Conservation (phyloP, 2,329 filamentous ascomycete species). For the Ophiostoma perfectum region DNA sequence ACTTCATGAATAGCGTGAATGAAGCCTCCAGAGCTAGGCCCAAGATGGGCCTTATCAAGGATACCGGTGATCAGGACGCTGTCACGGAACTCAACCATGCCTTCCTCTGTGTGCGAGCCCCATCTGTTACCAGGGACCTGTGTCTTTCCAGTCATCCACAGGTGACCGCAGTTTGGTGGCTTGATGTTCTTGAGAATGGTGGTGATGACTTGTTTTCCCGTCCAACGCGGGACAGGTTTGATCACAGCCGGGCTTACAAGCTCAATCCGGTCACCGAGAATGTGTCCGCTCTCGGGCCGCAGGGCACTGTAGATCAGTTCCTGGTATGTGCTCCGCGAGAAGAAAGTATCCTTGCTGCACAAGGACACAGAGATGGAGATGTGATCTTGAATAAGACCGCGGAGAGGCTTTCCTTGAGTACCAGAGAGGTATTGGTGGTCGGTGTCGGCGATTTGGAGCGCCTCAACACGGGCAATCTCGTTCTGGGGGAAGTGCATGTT, state of each 20-base stretch:
- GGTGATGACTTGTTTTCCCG: slow-evolving; percentile 91
- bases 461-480: slow-evolving; percentile 87
- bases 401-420: slow-evolving; percentile 85
- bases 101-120: slow-evolving; percentile 73
- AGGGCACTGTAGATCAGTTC: slow-evolving; percentile 89
- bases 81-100: slow-evolving; percentile 72
- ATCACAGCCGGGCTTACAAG: slow-evolving; percentile 75
- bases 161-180: slow-evolving; percentile 66
- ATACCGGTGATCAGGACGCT: slow-evolving; percentile 87
- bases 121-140: slow-evolving; percentile 75
- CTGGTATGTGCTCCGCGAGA: slow-evolving; percentile 81
- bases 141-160: slow-evolving; percentile 74
- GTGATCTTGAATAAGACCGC: slow-evolving; percentile 97
- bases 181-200: slow-evolving; percentile 90
- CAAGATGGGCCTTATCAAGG: slow-evolving; percentile 91
- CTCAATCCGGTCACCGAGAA: slow-evolving; percentile 73
- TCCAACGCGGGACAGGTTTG: slow-evolving; percentile 80
- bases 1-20: slow-evolving; percentile 91
- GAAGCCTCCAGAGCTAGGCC: slow-evolving; percentile 77
- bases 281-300: slow-evolving; percentile 84
- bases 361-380: slow-evolving; percentile 90
- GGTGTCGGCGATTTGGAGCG: slow-evolving; percentile 87
- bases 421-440: slow-evolving; percentile 95
- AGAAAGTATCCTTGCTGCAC: slow-evolving; percentile 87
- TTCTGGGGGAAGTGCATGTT: slow-evolving; percentile 99